Base-by-base conservation (phyloP, 1,139 yeast species). In the Lodderomyces pseudojiufengensis region DNA sequence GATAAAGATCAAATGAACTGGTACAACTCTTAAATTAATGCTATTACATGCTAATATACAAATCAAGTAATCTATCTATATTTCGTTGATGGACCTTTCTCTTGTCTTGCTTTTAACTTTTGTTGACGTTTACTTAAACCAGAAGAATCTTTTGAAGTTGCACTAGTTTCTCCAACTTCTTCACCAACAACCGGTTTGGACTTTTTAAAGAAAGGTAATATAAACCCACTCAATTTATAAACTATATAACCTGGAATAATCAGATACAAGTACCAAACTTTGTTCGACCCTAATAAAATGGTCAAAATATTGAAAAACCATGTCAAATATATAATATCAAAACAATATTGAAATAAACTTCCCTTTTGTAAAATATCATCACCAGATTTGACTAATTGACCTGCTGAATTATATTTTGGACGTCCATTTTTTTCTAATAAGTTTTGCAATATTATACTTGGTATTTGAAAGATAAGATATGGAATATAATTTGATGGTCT, bases 261-360 rank as follows among this genome's bases (percentile, higher is more conserved):
- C 9, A 62, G 38, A 48, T 70, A 74, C 20, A 80, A 43, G 57
- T 71, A 74, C 87, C 87, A 85, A 8, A 79, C 76, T 48, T 72
- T 70, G 55, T 75, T 77, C 21, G 75, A 54, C 6, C 87, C 86
- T 28, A 76, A 56, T 0, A 78, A 14, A 10, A 78, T 53, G 60
- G 79, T 73, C 35, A 83, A 59, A 0, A 81, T 38, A 46, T 79
- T 80, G 44, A 81, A 65, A 11, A 73, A 50, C 72, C 85, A 72
- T 1, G 95, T 84, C 36, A 84, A 58, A 52, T 85, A 85, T 38
- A 86, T 66, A 15, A 84, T 60, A 53, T 86, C 95, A 52, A 82
- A 82, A 61, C 84, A 61, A 62, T 83, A 84, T 56, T 86, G 95
- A 14, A 80, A 81, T 30, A 86, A 62, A 25, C 43, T 40, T 0